Percentiles rank a stretch among this genome's conserved stretches.
phyloP scores from a whole-genome alignment of 352 stramenopile genomes.

The Pythium coloratum region DNA sequence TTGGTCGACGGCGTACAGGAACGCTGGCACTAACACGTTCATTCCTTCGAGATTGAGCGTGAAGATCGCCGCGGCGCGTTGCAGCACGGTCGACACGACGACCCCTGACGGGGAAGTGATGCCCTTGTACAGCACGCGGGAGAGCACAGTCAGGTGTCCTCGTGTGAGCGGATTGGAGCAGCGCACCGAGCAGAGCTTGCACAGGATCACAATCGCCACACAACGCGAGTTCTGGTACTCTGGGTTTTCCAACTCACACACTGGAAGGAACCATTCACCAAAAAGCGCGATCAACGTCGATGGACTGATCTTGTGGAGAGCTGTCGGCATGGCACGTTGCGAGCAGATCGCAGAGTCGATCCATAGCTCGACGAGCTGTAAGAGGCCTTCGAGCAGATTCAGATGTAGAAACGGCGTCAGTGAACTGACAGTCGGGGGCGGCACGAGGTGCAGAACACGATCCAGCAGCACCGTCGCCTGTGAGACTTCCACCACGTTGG shows the following conservation, averaged over 20 bases:
- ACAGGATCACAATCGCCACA: conserved; percentile 75
- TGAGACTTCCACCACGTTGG: conserved; percentile 47
- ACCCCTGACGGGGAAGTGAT: conserved; percentile 73
- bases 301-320: conserved; percentile 71
- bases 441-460: conserved; percentile 78
- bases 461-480: conserved; percentile 80
- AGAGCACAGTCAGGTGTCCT: conserved; percentile 63
- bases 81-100: conserved; percentile 79
- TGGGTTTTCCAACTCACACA: conserved; percentile 66
- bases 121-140: conserved; percentile 71
- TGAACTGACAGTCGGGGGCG: conserved; percentile 61
- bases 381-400: conserved; percentile 71
- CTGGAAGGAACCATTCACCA: conserved; percentile 83
- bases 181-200: conserved; percentile 72
- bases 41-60: conserved; percentile 77
- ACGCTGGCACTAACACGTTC: conserved; percentile 76
- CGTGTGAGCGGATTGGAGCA: conserved; percentile 61
- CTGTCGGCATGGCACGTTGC: conserved; percentile 49
- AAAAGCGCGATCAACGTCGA: conserved; percentile 85
- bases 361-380: conserved; percentile 79
- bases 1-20: conserved; percentile 79
- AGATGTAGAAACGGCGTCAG: conserved; percentile 66
- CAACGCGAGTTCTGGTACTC: conserved; percentile 83
- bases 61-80: conserved; percentile 74
- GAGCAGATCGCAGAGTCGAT: conserved; percentile 77